Percentiles rank a stretch among this genome's conserved stretches.
Conservation (phyloP, 192 early-diverging fungal genomes). For the Allomyces macrogynus region DNA sequence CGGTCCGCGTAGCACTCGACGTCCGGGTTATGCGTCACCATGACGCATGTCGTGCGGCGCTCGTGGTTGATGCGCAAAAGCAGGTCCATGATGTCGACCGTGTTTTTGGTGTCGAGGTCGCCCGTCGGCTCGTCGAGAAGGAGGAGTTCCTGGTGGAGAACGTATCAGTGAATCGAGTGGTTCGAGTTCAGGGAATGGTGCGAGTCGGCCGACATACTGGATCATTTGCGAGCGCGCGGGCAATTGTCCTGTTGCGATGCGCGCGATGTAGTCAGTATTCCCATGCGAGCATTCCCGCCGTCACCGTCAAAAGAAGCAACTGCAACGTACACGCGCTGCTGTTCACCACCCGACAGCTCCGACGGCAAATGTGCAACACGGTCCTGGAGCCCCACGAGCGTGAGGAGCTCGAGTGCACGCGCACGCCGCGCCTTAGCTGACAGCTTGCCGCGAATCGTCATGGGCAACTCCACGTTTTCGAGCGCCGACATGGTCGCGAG, state of each 20-base stretch:
- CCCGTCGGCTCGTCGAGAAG: constrained; percentile 3
- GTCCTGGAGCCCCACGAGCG: constrained; percentile 13
- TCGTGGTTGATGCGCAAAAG: constrained; percentile 12
- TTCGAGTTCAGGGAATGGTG: too few species aligned
- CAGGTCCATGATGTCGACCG: constrained; percentile 16
- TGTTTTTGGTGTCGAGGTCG: constrained; percentile 8
- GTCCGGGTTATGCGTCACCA: constrained; percentile 18
- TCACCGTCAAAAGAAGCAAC: too few species aligned
- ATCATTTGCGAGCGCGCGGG: constrained; percentile 2
- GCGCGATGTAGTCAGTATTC: background rate
- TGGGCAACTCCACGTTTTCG: constrained; percentile 17
- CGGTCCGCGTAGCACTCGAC: constrained; percentile 16
- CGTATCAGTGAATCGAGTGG: too few species aligned
- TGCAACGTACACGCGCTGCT: constrained; percentile 14
- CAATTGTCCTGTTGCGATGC: constrained; percentile 5
- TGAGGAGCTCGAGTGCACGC: constrained; percentile 7
- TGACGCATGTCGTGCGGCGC: constrained; percentile 10
- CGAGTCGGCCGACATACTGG: background rate
- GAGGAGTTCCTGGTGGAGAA: background rate
- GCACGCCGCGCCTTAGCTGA: constrained; percentile 3
- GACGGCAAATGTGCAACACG: constrained; percentile 13
- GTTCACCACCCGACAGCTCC: constrained; percentile 15
- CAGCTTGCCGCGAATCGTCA: constrained; percentile 14
- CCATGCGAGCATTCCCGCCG: background rate
- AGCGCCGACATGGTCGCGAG: constrained; percentile 15